phyloP scores from a whole-genome alignment of 495 filamentous ascomycete genomes.

The Penicillium macrosclerotiorum region DNA sequence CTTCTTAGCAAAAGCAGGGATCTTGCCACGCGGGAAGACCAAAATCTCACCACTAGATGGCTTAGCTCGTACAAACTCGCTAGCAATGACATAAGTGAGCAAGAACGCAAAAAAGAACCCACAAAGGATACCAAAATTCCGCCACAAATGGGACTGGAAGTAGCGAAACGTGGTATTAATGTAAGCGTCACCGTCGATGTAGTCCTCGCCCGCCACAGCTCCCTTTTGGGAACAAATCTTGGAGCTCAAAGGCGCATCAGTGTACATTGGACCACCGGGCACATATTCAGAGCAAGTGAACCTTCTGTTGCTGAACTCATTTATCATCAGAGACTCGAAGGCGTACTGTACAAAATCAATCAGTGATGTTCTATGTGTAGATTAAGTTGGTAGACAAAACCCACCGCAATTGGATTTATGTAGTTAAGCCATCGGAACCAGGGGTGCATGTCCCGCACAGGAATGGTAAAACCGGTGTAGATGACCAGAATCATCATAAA shows the following conservation, averaged over 20 bases:
- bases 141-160: conserved; percentile 10
- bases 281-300: conserved; percentile 1
- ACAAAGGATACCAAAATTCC: conserved; percentile 14
- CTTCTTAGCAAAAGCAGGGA: conserved; percentile 29
- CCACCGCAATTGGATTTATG: conserved; percentile 60
- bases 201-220: conserved; percentile 6
- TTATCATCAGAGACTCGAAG: conserved; percentile 38
- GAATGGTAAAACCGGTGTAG: conserved; percentile 82
- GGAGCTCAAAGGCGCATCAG: neutral
- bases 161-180: conserved; percentile 9
- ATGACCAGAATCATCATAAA: conserved; percentile 74
- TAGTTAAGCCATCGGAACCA: conserved; percentile 84
- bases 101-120: conserved; percentile 7
- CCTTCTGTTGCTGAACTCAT: conserved; percentile 35
- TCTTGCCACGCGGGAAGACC: conserved; percentile 34
- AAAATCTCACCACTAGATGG: conserved; percentile 40
- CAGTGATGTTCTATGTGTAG: no score
- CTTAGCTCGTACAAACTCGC: conserved; percentile 8
- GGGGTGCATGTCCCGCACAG: conserved; percentile 58
- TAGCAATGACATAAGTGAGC: conserved; percentile 6
- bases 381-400: no score
- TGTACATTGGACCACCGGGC: neutral
- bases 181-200: conserved; percentile 11
- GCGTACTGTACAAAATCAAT: no score
- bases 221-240: conserved; percentile 6